phyloP scores from a whole-genome alignment of 73 alveolate species.

The Paraurostyla sp. region DNA sequence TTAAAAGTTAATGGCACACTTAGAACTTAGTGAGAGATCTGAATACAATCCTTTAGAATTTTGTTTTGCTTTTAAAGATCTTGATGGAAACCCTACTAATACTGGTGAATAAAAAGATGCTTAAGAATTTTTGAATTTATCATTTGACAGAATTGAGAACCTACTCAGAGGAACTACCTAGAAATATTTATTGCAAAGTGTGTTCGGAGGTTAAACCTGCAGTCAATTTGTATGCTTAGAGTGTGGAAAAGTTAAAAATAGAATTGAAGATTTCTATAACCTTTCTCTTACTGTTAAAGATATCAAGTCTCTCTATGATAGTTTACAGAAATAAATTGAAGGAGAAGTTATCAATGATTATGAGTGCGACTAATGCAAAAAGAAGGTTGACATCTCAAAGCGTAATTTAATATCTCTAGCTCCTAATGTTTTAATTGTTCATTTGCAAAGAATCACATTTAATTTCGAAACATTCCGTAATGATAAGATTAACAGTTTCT shows the following conservation, averaged over 20 bases:
- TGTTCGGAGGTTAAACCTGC: slow-evolving; percentile 88
- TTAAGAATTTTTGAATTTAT: slow-evolving; percentile 77
- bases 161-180: slow-evolving; percentile 79
- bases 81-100: slow-evolving; percentile 87
- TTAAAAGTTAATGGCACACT: slow-evolving; percentile 69
- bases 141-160: slow-evolving; percentile 89
- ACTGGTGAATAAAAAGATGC: slow-evolving; percentile 82
- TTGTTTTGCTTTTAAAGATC: slow-evolving; percentile 87
- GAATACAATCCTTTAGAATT: slow-evolving; percentile 80
- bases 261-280: slow-evolving; percentile 70
- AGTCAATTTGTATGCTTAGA: slow-evolving; percentile 73
- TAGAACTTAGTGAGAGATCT: slow-evolving; percentile 74
- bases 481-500: slow-evolving; percentile 60
- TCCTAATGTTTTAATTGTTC: slow-evolving; percentile 82
- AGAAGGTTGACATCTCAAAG: slow-evolving; percentile 71
- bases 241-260: slow-evolving; percentile 65
- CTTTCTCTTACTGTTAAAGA: slow-evolving; percentile 75
- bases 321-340: slow-evolving; percentile 58
- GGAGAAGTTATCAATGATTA: slow-evolving; percentile 78
- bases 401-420: slow-evolving; percentile 56
- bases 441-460: slow-evolving; percentile 80
- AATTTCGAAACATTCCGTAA: slow-evolving; percentile 70
- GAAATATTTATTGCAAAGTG: slow-evolving; percentile 81
- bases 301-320: slow-evolving; percentile 64
- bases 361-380: slow-evolving; percentile 69